phyloP scores from a whole-genome alignment of 352 stramenopile genomes.

The Globisporangium lucens region DNA sequence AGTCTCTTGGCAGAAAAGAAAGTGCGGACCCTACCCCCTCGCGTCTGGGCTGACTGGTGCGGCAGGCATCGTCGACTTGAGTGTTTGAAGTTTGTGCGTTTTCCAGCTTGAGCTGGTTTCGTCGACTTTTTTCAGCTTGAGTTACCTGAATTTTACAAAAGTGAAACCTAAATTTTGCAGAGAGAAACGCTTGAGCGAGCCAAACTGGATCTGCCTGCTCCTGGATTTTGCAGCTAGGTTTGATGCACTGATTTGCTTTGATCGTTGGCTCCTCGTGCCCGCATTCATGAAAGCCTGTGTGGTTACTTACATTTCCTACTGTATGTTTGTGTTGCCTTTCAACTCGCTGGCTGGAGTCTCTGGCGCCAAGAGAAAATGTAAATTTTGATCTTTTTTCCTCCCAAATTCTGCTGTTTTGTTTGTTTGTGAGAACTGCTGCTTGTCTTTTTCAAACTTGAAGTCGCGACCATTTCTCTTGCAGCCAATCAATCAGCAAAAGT shows the following conservation, averaged over 20 bases:
- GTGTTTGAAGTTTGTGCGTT: slow-evolving; percentile 8
- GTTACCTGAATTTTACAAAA: neutral
- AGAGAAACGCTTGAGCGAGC: neutral
- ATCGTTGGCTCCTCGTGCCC: neutral
- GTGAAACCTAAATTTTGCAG: neutral
- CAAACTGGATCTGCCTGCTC: neutral
- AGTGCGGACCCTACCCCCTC: neutral
- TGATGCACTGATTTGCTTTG: neutral
- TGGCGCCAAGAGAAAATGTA: neutral
- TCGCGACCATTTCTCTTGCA: neutral
- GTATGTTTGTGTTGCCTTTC: too few species aligned
- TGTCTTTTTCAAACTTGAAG: neutral
- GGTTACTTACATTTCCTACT: neutral
- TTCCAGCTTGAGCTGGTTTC: slow-evolving; percentile 6
- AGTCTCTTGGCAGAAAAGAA: slow-evolving; percentile 9
- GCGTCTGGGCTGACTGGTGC: slow-evolving; percentile 3
- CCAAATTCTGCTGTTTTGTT: neutral
- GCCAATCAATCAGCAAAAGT: neutral
- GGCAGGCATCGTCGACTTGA: slow-evolving; percentile 6
- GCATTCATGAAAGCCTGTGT: neutral
- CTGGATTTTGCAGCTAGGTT: neutral
- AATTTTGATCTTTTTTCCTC: neutral
- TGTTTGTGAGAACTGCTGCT: neutral
- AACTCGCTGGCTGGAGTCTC: neutral
- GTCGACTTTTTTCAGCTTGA: slow-evolving; percentile 5